Conservation (phyloP, 2,329 filamentous ascomycete species). For the Hansfordia pulvinata region DNA sequence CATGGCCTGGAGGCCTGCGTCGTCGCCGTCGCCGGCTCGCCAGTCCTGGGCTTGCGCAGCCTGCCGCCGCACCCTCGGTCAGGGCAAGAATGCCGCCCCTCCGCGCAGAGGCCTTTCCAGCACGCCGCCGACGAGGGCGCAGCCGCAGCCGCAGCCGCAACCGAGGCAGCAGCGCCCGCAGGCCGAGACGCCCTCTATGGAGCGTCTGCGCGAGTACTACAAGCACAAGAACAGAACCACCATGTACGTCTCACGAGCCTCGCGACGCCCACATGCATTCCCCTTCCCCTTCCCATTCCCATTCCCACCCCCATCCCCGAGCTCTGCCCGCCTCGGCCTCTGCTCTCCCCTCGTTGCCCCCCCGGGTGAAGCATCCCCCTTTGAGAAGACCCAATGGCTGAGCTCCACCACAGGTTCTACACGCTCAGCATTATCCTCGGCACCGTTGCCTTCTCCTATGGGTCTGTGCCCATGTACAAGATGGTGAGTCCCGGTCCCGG, state of each 20-base stretch:
- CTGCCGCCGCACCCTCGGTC: slow-evolving; percentile 12
- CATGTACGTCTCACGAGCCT: slow-evolving; percentile 38
- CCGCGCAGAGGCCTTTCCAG: too few species aligned
- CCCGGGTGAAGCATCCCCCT: too few species aligned
- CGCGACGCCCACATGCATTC: not conserved
- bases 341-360: slow-evolving; percentile 1
- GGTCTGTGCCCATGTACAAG: slow-evolving; percentile 77
- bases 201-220: slow-evolving; percentile 49
- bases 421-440: slow-evolving; percentile 64
- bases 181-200: slow-evolving; percentile 38
- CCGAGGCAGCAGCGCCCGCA: slow-evolving; percentile 12
- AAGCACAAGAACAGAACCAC: slow-evolving; percentile 54
- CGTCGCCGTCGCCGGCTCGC: not conserved
- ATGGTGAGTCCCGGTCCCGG: slow-evolving; percentile 41
- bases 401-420: slow-evolving; percentile 48
- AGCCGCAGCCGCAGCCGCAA: not conserved
- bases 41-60: slow-evolving; percentile 16
- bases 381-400: slow-evolving; percentile 11
- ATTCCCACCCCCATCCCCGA: slow-evolving; percentile 1
- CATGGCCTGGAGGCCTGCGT: slow-evolving; percentile 2
- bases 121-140: too few species aligned
- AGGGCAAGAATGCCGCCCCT: slow-evolving; percentile 5
- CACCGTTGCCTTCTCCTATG: slow-evolving; percentile 69
- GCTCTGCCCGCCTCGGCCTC: too few species aligned
- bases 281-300: not conserved